These are phyloP conservation scores for Helicocarpus griseus DNA, from an alignment of 2,329 filamentous ascomycete genomes.

Conservation along the genomic window DNA sequence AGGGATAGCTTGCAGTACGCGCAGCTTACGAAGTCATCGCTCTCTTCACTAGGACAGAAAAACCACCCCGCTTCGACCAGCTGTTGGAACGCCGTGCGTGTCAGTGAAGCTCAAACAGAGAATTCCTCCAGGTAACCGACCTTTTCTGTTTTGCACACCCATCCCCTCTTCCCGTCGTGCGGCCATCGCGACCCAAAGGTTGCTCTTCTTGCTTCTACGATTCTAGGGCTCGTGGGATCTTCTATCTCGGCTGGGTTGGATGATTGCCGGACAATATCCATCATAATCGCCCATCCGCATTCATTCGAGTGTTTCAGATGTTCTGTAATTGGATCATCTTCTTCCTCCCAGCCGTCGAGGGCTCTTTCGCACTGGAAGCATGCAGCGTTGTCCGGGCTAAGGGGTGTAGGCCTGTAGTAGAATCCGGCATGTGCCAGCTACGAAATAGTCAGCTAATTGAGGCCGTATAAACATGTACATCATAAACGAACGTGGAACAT, in stretches of 20 bases:
- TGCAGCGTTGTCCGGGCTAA: slow-evolving; percentile 74
- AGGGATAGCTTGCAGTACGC: slow-evolving; percentile 82
- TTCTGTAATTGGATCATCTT: slow-evolving; percentile 73
- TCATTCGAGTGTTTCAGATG: slow-evolving; percentile 72
- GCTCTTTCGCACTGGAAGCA: slow-evolving; percentile 81
- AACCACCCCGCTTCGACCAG: slow-evolving; percentile 90
- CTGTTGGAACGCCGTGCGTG: slow-evolving; percentile 31
- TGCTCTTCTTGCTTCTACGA: slow-evolving; percentile 66
- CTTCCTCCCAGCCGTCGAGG: slow-evolving; percentile 84
- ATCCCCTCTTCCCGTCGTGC: slow-evolving; percentile 76
- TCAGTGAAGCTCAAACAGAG: slow-evolving; percentile 7
- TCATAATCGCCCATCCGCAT: slow-evolving; percentile 79
- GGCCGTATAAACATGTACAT: slow-evolving; percentile 2
- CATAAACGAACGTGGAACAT: slow-evolving; percentile 15
- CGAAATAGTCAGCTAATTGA: slow-evolving; percentile 8
- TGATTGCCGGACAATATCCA: slow-evolving; percentile 44
- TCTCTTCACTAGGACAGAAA: slow-evolving; percentile 74
- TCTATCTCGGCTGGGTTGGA: slow-evolving; percentile 45
- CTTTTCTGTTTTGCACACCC: slow-evolving; percentile 84
- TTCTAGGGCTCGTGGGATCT: slow-evolving; percentile 61
- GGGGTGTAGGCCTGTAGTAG: slow-evolving; percentile 67
- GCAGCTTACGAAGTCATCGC: slow-evolving; percentile 83
- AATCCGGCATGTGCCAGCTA: slow-evolving; percentile 88
- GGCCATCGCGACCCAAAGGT: slow-evolving; percentile 86
- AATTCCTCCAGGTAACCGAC: slow-evolving; percentile 35